Conservation (phyloP, 2,329 filamentous ascomycete genomes). For the Didymella sp. region DNA sequence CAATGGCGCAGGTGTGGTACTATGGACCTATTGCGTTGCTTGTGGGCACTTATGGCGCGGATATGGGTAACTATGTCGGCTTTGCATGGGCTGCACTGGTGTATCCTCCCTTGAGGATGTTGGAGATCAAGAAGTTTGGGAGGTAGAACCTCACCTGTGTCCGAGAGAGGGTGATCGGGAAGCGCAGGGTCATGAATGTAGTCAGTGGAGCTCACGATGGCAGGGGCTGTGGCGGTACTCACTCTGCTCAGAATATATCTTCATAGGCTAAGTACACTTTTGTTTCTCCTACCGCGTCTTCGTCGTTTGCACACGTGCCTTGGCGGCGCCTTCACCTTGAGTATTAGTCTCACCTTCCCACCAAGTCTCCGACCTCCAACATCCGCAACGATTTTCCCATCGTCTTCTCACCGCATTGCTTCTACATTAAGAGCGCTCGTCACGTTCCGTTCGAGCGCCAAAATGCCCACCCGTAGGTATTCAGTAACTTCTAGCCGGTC, state of each 20-base stretch:
- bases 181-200: no score
- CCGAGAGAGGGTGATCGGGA: no score
- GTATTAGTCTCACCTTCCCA: not conserved
- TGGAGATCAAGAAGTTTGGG: constrained; percentile 60
- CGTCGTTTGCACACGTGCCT: not conserved
- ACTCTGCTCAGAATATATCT: no score
- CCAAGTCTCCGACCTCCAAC: not conserved
- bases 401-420: not conserved
- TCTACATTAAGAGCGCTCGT: not conserved
- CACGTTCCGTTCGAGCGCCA: not conserved
- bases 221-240: no score
- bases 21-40: constrained; percentile 66
- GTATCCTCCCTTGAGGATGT: constrained; percentile 61
- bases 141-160: no score
- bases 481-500: no score
- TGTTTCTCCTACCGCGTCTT: not conserved
- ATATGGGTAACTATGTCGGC: constrained; percentile 68
- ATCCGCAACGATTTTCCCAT: not conserved
- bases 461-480: constrained; percentile 13
- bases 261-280: not conserved
- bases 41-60: constrained; percentile 64
- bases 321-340: constrained; percentile 5
- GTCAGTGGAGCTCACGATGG: no score
- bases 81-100: constrained; percentile 66
- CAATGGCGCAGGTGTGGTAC: constrained; percentile 75